Evolutionary conservation across 2,329 filamentous ascomycete genomes (phyloP).

Genomic region (Podosphaera leucotricha): DNA sequence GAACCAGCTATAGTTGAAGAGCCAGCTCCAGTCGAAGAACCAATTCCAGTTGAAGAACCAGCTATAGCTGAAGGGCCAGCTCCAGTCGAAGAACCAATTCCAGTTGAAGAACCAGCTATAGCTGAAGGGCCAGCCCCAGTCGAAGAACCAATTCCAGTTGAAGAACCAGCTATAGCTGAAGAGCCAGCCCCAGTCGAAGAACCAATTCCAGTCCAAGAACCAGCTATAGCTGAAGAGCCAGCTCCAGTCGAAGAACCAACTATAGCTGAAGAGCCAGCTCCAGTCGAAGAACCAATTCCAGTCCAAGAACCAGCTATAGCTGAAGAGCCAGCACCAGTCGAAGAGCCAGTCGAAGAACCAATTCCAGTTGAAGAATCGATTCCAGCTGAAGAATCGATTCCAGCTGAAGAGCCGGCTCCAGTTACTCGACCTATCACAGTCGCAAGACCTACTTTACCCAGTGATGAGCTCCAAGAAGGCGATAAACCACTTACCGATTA

Average conservation of each 20-base stretch:
- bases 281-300: conserved; percentile 3
- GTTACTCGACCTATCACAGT: no score
- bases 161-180: neutral
- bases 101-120: conserved; percentile 1
- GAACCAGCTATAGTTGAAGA: conserved; percentile 1
- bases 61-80: neutral
- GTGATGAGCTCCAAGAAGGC: no score
- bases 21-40: neutral
- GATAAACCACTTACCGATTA: conserved; percentile 6
- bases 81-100: conserved; percentile 1
- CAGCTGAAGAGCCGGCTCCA: no score
- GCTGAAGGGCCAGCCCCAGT: neutral
- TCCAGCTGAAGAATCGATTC: no score
- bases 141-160: conserved; percentile 1
- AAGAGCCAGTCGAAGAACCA: no score
- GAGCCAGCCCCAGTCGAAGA: conserved; percentile 2
- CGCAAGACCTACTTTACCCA: no score
- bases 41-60: conserved; percentile 1
- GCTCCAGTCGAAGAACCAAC: conserved; percentile 1
- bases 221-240: conserved; percentile 1
- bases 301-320: no score
- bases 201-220: neutral
- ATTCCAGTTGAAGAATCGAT: no score
- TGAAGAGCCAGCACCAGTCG: no score
- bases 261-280: conserved; percentile 1